These are phyloP conservation scores for Trichocladium uniseriatum DNA, from an alignment of 495 filamentous ascomycete species.

Conservation along the genomic window DNA sequence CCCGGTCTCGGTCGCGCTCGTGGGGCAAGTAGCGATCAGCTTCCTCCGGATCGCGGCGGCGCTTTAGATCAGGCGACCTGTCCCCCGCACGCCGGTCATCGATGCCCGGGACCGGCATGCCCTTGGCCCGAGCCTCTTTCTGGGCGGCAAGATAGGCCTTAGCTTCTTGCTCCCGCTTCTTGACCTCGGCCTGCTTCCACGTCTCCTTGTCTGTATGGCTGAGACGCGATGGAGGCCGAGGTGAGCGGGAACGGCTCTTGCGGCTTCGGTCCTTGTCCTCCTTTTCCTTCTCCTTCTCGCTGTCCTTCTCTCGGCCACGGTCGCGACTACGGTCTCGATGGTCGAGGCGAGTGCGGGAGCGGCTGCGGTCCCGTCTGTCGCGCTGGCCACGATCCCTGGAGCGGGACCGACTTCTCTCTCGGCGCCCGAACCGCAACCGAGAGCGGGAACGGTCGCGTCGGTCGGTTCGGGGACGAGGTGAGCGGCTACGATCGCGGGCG, in stretches of 20 bases:
- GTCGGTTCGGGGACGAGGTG: not conserved
- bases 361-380: slow-evolving; percentile 25
- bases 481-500: slow-evolving; percentile 17
- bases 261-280: slow-evolving; percentile 20
- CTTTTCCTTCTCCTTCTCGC: slow-evolving; percentile 9
- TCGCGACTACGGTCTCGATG: slow-evolving; percentile 18
- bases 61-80: slow-evolving; percentile 39
- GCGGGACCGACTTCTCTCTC: slow-evolving; percentile 3
- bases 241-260: slow-evolving; percentile 33
- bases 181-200: slow-evolving; percentile 46
- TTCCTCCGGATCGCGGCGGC: slow-evolving; percentile 33
- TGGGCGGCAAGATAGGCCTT: slow-evolving; percentile 47
- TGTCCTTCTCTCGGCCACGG: slow-evolving; percentile 16
- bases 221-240: slow-evolving; percentile 24
- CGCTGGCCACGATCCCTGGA: slow-evolving; percentile 13
- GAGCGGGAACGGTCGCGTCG: slow-evolving; percentile 6
- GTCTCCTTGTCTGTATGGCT: slow-evolving; percentile 31
- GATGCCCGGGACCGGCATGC: slow-evolving; percentile 38
- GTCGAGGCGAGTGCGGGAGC: not conserved
- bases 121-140: slow-evolving; percentile 43
- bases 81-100: slow-evolving; percentile 37
- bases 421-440: slow-evolving; percentile 2
- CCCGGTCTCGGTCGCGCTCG: slow-evolving; percentile 25
- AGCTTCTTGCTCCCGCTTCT: slow-evolving; percentile 49
- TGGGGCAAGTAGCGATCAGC: slow-evolving; percentile 37